These are phyloP conservation scores for Emmonsiellopsis sp. DNA, from an alignment of 2,329 filamentous ascomycete genomes.

Conservation along the genomic window DNA sequence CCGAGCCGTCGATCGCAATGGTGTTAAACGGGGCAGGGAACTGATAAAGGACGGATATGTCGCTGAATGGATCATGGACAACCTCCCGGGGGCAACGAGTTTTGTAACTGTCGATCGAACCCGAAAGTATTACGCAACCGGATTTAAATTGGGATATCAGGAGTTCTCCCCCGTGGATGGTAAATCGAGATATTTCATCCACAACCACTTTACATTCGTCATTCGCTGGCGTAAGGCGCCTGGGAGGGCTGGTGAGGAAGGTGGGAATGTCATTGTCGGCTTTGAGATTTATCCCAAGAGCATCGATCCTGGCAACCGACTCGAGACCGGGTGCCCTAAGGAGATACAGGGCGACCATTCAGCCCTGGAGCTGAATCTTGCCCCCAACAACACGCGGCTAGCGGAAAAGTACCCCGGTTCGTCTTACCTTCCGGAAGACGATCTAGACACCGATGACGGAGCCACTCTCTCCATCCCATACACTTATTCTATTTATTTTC, in stretches of 20 bases:
- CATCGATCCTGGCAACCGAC: slow-evolving; percentile 54
- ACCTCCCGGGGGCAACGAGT: slow-evolving; percentile 77
- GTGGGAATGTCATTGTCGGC: slow-evolving; percentile 72
- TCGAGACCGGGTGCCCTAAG: slow-evolving; percentile 57
- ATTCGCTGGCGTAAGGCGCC: slow-evolving; percentile 67
- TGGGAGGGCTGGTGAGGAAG: slow-evolving; percentile 57
- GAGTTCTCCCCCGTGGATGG: slow-evolving; percentile 54
- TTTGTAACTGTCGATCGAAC: slow-evolving; percentile 80
- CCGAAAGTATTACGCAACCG: slow-evolving; percentile 79
- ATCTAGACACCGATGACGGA: slow-evolving; percentile 52
- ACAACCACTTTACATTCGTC: slow-evolving; percentile 83
- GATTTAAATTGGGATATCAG: slow-evolving; percentile 78
- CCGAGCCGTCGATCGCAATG: slow-evolving; percentile 53
- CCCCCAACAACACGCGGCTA: slow-evolving; percentile 51
- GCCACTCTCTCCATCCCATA: slow-evolving; percentile 67
- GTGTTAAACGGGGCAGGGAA: slow-evolving; percentile 59
- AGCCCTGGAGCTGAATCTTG: slow-evolving; percentile 60
- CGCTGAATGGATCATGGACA: slow-evolving; percentile 91
- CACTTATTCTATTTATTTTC: slow-evolving; percentile 84
- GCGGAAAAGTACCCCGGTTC: slow-evolving; percentile 49
- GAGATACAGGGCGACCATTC: slow-evolving; percentile 53
- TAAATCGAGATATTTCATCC: slow-evolving; percentile 61
- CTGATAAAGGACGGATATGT: slow-evolving; percentile 72
- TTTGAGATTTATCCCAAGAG: slow-evolving; percentile 90
- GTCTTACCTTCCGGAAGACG: slow-evolving; percentile 50